These are phyloP conservation scores for Gymnopilus junonius DNA, from an alignment of 768 basidiomycete genomes.

Conservation along the genomic window DNA sequence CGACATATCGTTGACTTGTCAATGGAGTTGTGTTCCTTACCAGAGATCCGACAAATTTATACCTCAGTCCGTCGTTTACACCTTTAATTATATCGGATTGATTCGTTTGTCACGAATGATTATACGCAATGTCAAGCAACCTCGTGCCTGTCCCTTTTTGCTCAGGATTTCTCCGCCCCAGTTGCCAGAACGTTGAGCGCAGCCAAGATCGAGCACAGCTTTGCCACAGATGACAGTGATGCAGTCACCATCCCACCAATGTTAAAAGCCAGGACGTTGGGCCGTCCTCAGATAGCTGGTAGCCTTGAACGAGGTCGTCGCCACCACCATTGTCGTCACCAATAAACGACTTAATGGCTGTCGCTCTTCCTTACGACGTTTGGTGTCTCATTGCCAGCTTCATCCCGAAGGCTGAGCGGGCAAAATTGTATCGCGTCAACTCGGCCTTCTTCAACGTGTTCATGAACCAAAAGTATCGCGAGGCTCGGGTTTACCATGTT, in stretches of 20 bases:
- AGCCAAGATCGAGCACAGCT: neutral
- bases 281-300: neutral
- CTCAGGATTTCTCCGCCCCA: no score
- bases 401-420: constrained; percentile 22
- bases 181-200: neutral
- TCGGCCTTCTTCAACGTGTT: constrained; percentile 32
- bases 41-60: constrained; percentile 26
- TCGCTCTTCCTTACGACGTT: constrained; percentile 29
- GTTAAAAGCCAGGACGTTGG: neutral
- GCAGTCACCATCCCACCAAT: neutral
- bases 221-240: neutral
- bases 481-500: constrained; percentile 8
- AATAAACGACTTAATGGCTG: neutral
- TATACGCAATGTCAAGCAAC: neutral
- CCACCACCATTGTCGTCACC: neutral
- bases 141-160: neutral
- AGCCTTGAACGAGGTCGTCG: neutral
- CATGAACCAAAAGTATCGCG: constrained; percentile 18
- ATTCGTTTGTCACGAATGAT: neutral
- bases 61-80: constrained; percentile 3
- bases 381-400: constrained; percentile 36
- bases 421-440: constrained; percentile 28
- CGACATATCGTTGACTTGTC: constrained; percentile 23
- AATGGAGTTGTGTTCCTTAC: constrained; percentile 34
- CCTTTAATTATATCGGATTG: neutral